These are phyloP conservation scores for Fusarium sp. DNA, from an alignment of 2,329 filamentous ascomycete genomes.

Conservation along the genomic window DNA sequence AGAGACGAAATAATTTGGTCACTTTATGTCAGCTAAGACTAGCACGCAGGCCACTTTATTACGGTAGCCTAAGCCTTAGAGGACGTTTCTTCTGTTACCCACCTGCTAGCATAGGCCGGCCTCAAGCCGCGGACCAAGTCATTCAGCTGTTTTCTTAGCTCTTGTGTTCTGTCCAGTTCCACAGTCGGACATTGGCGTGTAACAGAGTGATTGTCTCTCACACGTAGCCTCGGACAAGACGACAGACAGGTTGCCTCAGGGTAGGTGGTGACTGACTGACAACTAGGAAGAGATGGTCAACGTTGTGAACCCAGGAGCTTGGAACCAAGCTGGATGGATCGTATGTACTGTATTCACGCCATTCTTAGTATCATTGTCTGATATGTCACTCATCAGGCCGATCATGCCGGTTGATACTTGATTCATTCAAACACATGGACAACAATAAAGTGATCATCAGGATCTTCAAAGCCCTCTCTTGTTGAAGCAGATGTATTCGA, in stretches of 20 bases:
- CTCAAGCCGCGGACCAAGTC: background rate
- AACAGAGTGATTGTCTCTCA: conserved; percentile 36
- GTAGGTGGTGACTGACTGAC: background rate
- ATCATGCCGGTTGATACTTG: background rate
- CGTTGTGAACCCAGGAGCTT: conserved; percentile 21
- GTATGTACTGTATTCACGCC: background rate
- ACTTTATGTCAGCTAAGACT: too few species aligned
- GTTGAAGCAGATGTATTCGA: background rate
- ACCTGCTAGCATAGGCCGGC: background rate
- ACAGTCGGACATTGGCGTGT: conserved; percentile 37
- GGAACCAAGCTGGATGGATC: conserved; percentile 1
- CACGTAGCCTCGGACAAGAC: background rate
- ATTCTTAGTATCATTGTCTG: background rate
- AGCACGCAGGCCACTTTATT: too few species aligned
- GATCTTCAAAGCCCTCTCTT: background rate
- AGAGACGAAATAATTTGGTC: too few species aligned
- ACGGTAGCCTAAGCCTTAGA: too few species aligned
- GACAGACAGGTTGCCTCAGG: background rate
- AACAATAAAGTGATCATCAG: conserved; percentile 12
- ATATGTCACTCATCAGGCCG: conserved; percentile 1
- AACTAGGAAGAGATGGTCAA: background rate
- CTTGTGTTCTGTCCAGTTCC: conserved; percentile 20
- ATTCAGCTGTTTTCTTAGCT: conserved; percentile 8
- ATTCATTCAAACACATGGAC: background rate
- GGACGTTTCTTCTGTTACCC: too few species aligned